Percentiles rank a stretch among this genome's conserved stretches.
phyloP scores from a whole-genome alignment of 345 rosid species.

The Salix koriyanagi region DNA sequence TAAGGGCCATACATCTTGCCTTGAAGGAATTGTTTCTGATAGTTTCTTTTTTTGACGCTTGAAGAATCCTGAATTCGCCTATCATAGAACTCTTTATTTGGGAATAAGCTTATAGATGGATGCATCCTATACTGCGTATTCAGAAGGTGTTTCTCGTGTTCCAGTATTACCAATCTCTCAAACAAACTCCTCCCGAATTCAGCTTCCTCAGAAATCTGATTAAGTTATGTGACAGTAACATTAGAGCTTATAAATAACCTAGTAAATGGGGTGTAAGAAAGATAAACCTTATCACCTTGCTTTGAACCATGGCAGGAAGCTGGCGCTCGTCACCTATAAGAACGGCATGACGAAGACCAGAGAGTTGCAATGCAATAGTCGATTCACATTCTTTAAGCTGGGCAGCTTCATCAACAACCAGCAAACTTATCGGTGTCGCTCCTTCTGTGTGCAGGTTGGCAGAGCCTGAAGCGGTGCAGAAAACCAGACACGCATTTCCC shows the following conservation, averaged over 20 bases:
- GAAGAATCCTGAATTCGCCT: conserved; percentile 16
- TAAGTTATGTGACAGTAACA: background rate
- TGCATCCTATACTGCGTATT: conserved; percentile 35
- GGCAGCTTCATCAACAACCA: conserved; percentile 54
- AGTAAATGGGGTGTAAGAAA: background rate
- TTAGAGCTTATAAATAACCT: background rate
- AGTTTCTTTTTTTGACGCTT: conserved; percentile 10
- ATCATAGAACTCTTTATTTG: conserved; percentile 22
- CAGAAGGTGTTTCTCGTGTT: conserved; percentile 19
- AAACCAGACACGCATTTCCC: conserved; percentile 26
- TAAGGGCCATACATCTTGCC: conserved; percentile 42
- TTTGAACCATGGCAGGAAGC: conserved; percentile 47
- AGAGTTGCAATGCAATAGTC: conserved; percentile 41
- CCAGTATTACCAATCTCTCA: conserved; percentile 22
- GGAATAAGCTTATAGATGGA: conserved; percentile 32
- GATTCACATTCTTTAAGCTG: conserved; percentile 60
- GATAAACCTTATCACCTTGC: conserved; percentile 23
- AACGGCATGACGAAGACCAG: conserved; percentile 38
- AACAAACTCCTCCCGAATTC: conserved; percentile 32
- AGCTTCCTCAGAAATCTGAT: conserved; percentile 22
- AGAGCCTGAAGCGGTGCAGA: conserved; percentile 47
- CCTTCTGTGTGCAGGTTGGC: conserved; percentile 21
- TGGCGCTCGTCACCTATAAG: conserved; percentile 49
- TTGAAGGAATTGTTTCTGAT: conserved; percentile 17
- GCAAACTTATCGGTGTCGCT: conserved; percentile 18